phyloP scores from a whole-genome alignment of 2,329 filamentous ascomycete genomes.

The Lachnellula hyalina region DNA sequence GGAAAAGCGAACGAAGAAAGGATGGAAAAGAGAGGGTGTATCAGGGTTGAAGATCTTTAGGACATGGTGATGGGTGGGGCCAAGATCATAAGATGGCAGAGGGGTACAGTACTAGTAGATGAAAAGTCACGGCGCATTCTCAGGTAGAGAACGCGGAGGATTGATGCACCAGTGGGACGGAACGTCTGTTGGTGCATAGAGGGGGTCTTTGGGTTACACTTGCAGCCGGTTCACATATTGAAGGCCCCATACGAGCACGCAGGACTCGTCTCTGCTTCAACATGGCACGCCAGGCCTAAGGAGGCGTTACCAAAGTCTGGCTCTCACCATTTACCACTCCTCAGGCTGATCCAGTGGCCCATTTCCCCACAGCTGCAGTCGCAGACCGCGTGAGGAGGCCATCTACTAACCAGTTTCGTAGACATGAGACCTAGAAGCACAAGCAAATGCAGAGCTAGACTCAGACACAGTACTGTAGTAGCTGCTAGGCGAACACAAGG shows the following conservation, averaged over 20 bases:
- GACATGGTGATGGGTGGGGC: not conserved
- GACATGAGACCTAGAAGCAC: not conserved
- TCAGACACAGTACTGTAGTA: too few species aligned
- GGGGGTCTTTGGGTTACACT: too few species aligned
- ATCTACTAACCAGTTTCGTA: not conserved
- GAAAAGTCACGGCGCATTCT: not conserved
- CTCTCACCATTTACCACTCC: not conserved
- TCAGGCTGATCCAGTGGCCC: not conserved
- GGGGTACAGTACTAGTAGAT: not conserved
- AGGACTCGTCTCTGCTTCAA: too few species aligned
- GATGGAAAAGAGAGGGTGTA: slow-evolving; percentile 14
- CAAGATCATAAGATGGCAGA: not conserved
- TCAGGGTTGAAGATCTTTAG: slow-evolving; percentile 10
- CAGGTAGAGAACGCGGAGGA: not conserved
- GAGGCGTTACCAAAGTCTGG: too few species aligned
- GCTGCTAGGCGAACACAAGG: not conserved
- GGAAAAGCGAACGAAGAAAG: slow-evolving; percentile 11
- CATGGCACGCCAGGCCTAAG: too few species aligned
- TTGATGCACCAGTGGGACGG: not conserved
- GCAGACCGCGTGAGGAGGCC: not conserved
- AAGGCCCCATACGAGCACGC: too few species aligned
- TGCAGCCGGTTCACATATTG: too few species aligned
- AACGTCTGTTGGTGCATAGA: too few species aligned
- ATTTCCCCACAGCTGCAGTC: not conserved
- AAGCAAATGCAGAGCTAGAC: not conserved